These are phyloP conservation scores for Cystobasidium pallidum DNA, from an alignment of 1,284 basidiomycete genomes.

Conservation along the genomic window DNA sequence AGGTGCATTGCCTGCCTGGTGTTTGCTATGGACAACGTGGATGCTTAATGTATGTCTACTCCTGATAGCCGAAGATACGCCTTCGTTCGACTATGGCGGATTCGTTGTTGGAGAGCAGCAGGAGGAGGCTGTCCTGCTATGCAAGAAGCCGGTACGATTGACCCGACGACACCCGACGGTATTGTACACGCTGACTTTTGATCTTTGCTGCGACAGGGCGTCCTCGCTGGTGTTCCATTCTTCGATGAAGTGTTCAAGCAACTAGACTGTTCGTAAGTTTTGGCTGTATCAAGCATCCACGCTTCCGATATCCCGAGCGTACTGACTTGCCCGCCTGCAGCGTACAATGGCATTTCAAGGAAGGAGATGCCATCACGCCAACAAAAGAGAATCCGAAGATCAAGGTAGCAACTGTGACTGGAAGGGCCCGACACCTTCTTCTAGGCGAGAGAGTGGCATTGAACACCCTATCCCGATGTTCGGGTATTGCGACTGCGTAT, in stretches of 20 bases:
- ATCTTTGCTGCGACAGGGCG: slow-evolving; percentile 61
- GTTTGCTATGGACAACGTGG: background rate
- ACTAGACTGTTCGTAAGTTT: slow-evolving; percentile 81
- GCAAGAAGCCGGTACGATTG: slow-evolving; percentile 65
- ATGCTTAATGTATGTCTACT: background rate
- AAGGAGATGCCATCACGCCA: slow-evolving; percentile 78
- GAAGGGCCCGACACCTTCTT: slow-evolving; percentile 84
- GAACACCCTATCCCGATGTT: slow-evolving; percentile 91
- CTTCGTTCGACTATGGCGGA: slow-evolving; percentile 95
- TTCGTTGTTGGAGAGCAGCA: slow-evolving; percentile 91
- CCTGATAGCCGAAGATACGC: slow-evolving; percentile 77
- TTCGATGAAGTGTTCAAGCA: slow-evolving; percentile 91
- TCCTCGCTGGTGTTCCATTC: slow-evolving; percentile 94
- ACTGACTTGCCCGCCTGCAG: slow-evolving; percentile 59
- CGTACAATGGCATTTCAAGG: slow-evolving; percentile 87
- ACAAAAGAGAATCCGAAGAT: slow-evolving; percentile 61
- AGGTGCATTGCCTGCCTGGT: background rate
- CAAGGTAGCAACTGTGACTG: slow-evolving; percentile 88
- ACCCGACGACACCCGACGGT: background rate
- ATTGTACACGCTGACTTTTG: too few species aligned
- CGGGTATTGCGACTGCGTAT: slow-evolving; percentile 94
- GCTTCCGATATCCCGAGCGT: too few species aligned
- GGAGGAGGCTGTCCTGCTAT: slow-evolving; percentile 84
- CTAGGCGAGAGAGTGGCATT: slow-evolving; percentile 92
- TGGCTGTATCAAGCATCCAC: background rate